These are phyloP conservation scores for Mallotus repandus DNA, from an alignment of 441 rosid species.

Conservation along the genomic window DNA sequence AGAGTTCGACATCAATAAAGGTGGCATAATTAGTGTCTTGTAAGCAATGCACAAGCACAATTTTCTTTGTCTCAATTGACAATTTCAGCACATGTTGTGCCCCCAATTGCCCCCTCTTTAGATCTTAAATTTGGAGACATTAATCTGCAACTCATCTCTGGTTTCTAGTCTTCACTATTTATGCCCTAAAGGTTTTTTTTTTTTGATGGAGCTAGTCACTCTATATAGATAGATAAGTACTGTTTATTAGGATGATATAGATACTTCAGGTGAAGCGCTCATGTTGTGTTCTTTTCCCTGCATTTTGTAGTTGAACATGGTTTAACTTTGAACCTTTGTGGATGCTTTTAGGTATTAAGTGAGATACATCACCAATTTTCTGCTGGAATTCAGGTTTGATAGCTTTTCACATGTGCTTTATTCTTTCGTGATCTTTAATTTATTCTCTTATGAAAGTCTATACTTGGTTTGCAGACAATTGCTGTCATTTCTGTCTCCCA, in stretches of 20 bases:
- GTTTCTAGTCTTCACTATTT: too few relatives aligned
- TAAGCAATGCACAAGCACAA: background rate
- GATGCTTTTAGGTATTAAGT: conserved; percentile 52
- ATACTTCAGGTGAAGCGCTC: background rate
- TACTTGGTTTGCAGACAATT: conserved; percentile 59
- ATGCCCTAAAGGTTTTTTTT: too few relatives aligned
- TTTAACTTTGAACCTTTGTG: conserved; percentile 21
- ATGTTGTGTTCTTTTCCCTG: background rate
- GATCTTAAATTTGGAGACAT: background rate
- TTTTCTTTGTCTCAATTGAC: background rate
- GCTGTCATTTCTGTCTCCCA: conserved; percentile 78
- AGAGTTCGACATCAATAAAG: background rate
- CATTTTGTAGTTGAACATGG: background rate
- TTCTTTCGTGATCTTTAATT: conserved; percentile 3
- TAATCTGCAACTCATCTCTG: background rate
- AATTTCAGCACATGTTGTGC: background rate
- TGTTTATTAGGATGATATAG: background rate
- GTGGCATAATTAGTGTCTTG: background rate
- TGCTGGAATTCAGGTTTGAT: conserved; percentile 84
- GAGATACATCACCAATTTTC: conserved; percentile 81
- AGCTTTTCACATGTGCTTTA: conserved; percentile 14
- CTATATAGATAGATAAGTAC: background rate
- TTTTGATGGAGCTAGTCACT: background rate
- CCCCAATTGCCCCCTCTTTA: background rate
- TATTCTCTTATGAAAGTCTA: conserved; percentile 12